phyloP scores from a whole-genome alignment of 495 filamentous ascomycete species.

The Lophiotrema nucula region DNA sequence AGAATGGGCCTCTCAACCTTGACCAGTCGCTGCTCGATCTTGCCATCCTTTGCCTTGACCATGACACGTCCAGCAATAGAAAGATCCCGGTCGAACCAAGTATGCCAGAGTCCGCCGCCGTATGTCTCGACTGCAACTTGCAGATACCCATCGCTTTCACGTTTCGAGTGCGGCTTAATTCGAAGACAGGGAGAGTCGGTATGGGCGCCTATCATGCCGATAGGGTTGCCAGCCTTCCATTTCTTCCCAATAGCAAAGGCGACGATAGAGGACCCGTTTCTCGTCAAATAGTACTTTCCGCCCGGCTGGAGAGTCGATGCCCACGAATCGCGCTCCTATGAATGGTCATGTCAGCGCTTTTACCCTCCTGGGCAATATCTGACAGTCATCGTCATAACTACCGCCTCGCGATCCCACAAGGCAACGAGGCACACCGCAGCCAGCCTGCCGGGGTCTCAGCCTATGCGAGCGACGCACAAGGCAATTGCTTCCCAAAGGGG shows the following conservation, averaged over 20 bases:
- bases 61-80: conserved; percentile 86
- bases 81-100: conserved; percentile 94
- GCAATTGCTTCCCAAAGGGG: background rate
- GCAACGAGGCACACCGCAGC: no score
- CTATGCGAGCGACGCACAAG: background rate
- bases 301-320: conserved; percentile 73
- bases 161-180: conserved; percentile 92
- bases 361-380: no score
- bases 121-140: conserved; percentile 97
- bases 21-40: conserved; percentile 79
- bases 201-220: conserved; percentile 94
- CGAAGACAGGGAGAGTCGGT: conserved; percentile 91
- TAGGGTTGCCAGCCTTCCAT: conserved; percentile 92
- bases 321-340: conserved; percentile 85
- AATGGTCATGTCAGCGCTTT: background rate
- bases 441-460: no score
- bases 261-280: conserved; percentile 89
- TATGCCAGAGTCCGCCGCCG: conserved; percentile 81
- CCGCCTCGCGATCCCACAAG: no score
- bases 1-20: conserved; percentile 89
- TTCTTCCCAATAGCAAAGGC: conserved; percentile 90
- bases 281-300: conserved; percentile 93
- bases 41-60: conserved; percentile 69
- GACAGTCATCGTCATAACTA: no score
- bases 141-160: conserved; percentile 79